Conservation (phyloP, 108 stramenopile species). For the Nannochloropsis salina region DNA sequence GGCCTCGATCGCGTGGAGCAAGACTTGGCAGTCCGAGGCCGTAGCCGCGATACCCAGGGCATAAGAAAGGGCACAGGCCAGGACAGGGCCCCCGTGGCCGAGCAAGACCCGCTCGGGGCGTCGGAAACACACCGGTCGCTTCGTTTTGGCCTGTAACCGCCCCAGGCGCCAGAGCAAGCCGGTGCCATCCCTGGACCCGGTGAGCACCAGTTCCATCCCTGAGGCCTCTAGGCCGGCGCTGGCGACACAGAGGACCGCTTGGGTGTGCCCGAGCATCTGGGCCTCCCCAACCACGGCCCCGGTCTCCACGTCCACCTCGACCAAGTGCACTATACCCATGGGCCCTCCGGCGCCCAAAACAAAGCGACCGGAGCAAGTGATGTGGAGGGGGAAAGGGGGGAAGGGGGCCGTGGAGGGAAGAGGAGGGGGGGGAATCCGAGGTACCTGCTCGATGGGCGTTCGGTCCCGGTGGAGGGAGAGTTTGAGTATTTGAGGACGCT, state of each 20-base stretch:
- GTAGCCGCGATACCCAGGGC: constrained; percentile 35
- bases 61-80: constrained; percentile 33
- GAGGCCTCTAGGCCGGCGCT: constrained; percentile 32
- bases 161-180: constrained; percentile 38
- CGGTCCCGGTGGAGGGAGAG: neutral
- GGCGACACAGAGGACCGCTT: constrained; percentile 36
- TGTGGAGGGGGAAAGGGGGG: constrained; percentile 22
- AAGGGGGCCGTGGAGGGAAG: neutral
- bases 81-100: constrained; percentile 34
- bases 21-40: constrained; percentile 23
- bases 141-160: constrained; percentile 27
- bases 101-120: constrained; percentile 30
- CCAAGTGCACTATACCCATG: constrained; percentile 35
- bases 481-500: constrained; percentile 1
- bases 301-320: constrained; percentile 30
- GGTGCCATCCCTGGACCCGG: constrained; percentile 36
- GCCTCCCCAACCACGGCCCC: constrained; percentile 38
- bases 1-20: constrained; percentile 39
- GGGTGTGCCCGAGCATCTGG: constrained; percentile 40
- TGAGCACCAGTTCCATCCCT: constrained; percentile 35
- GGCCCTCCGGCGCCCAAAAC: constrained; percentile 33
- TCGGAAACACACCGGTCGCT: constrained; percentile 7
- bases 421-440: constrained; percentile 3
- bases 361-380: constrained; percentile 24
- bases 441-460: neutral